Conservation (phyloP, 2,329 filamentous ascomycete genomes). For the Xylariales sp. region DNA sequence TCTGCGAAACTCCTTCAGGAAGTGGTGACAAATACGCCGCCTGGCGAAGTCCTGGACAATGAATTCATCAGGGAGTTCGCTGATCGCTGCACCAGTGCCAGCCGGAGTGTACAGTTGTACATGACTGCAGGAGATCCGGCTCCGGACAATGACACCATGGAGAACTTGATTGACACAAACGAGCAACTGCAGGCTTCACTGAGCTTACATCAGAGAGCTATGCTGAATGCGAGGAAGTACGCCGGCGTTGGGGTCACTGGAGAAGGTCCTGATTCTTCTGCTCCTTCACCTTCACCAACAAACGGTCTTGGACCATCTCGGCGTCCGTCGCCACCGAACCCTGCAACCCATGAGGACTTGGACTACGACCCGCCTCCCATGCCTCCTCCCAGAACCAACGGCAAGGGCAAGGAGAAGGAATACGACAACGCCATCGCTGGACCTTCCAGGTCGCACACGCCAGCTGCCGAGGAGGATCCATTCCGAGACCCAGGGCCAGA, state of each 20-base stretch:
- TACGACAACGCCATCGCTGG: slow-evolving; percentile 19
- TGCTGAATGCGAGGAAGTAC: slow-evolving; percentile 59
- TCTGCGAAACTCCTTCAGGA: slow-evolving; percentile 91
- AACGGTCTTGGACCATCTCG: slow-evolving; percentile 8
- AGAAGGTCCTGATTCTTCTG: slow-evolving; percentile 9
- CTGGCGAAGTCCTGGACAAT: slow-evolving; percentile 69
- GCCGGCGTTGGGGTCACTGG: slow-evolving; percentile 32
- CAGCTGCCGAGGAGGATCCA: slow-evolving; percentile 27
- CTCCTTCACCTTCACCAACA: slow-evolving; percentile 4
- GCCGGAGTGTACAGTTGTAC: slow-evolving; percentile 77
- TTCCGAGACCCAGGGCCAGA: slow-evolving; percentile 29
- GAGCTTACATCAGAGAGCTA: slow-evolving; percentile 77
- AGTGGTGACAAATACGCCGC: slow-evolving; percentile 79
- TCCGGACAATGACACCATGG: slow-evolving; percentile 91
- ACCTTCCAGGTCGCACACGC: slow-evolving; percentile 24
- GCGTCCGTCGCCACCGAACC: slow-evolving; percentile 6
- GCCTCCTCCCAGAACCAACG: slow-evolving; percentile 21
- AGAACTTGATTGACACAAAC: slow-evolving; percentile 89
- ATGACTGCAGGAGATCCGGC: slow-evolving; percentile 74
- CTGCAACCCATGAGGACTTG: background rate
- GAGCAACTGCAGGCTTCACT: slow-evolving; percentile 81
- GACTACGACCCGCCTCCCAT: slow-evolving; percentile 25
- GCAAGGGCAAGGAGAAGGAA: slow-evolving; percentile 27
- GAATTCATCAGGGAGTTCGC: slow-evolving; percentile 93
- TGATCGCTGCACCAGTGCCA: slow-evolving; percentile 77